A percentile compares a stretch with the other conserved stretches of the same genome.
Conservation (phyloP, 2,329 filamentous ascomycete genomes). For the Didymellaceae sp. region DNA sequence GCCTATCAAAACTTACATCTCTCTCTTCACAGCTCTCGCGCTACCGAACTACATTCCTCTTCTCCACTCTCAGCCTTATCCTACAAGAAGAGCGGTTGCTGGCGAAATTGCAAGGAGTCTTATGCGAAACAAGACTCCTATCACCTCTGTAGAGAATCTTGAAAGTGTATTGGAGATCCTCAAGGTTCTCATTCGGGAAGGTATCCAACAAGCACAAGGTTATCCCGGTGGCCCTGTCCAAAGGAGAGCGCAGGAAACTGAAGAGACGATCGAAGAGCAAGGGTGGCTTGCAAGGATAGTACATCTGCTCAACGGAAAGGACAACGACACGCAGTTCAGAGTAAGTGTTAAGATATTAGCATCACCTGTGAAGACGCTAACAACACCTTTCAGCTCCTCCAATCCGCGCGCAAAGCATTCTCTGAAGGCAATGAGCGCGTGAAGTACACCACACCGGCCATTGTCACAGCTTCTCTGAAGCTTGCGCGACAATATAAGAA, state of each 20-base stretch:
- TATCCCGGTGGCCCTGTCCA: constrained; percentile 81
- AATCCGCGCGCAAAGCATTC: constrained; percentile 85
- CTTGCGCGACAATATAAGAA: constrained; percentile 87
- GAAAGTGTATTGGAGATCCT: constrained; percentile 89
- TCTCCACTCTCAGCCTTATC: constrained; percentile 89
- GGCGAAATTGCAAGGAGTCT: constrained; percentile 84
- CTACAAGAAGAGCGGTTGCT: constrained; percentile 87
- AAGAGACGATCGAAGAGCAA: constrained; percentile 97
- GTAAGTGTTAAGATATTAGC: constrained; percentile 38
- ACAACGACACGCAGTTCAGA: constrained; percentile 94
- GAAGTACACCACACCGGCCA: constrained; percentile 90
- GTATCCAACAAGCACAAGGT: constrained; percentile 77
- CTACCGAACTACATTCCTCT: constrained; percentile 91
- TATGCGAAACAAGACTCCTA: constrained; percentile 80
- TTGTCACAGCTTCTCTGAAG: constrained; percentile 89
- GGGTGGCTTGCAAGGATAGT: constrained; percentile 94
- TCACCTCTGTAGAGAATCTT: constrained; percentile 78
- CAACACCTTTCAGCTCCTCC: constrained; percentile 67
- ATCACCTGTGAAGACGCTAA: constrained; percentile 8
- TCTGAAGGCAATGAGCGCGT: constrained; percentile 93
- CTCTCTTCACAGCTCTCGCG: constrained; percentile 93
- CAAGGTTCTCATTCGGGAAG: constrained; percentile 92
- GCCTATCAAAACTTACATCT: constrained; percentile 86
- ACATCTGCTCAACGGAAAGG: constrained; percentile 80
- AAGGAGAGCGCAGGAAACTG: constrained; percentile 81